phyloP scores from a whole-genome alignment of 257 asterid species.

The Solanum pennellii region DNA sequence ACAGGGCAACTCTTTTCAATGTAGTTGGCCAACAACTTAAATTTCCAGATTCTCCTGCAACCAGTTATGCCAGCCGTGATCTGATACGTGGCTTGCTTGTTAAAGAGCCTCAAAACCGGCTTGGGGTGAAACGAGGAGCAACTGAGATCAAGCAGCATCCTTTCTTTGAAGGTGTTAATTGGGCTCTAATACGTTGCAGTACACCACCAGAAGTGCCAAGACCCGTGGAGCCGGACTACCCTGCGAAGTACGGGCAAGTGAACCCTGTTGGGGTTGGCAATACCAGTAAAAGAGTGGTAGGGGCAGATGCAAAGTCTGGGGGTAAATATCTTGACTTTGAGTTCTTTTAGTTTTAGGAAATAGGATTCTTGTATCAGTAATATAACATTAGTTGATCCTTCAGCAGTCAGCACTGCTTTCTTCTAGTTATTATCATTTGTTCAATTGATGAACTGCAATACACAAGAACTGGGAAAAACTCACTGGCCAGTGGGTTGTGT shows the following conservation, averaged over 20 bases:
- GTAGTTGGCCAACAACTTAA: constrained; percentile 64
- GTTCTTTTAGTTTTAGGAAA: constrained; percentile 48
- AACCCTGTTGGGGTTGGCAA: constrained; percentile 20
- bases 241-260: constrained; percentile 31
- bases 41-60: constrained; percentile 61
- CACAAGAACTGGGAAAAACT: background rate
- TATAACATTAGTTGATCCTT: constrained; percentile 11
- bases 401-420: background rate
- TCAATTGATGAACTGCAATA: constrained; percentile 1
- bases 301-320: constrained; percentile 41
- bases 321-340: constrained; percentile 85
- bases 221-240: constrained; percentile 31
- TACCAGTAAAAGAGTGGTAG: constrained; percentile 34
- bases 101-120: constrained; percentile 66
- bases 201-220: constrained; percentile 80
- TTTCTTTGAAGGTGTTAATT: constrained; percentile 68
- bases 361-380: constrained; percentile 4
- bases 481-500: background rate
- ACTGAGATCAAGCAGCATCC: constrained; percentile 81
- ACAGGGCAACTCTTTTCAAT: constrained; percentile 67
- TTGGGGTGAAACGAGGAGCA: constrained; percentile 71
- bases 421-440: background rate
- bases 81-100: constrained; percentile 59
- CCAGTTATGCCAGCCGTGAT: constrained; percentile 61
- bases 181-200: constrained; percentile 81